Percentiles rank a stretch among this genome's conserved stretches.
Evolutionary conservation across 345 rosid species (phyloP).

Genomic region (Dipteronia sinensis): DNA sequence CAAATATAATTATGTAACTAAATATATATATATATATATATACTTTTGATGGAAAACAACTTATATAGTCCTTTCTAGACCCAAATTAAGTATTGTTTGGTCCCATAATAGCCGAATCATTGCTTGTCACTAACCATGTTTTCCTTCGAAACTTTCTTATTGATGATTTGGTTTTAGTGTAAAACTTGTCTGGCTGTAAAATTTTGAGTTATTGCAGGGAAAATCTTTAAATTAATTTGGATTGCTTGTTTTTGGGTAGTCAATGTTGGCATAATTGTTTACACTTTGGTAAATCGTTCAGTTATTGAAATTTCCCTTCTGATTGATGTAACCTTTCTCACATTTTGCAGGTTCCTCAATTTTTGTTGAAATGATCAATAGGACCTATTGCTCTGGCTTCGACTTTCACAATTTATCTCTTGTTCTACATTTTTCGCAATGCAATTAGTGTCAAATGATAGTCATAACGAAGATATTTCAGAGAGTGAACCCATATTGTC

Average conservation of each 20-base stretch:
- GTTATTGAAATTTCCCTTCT: background rate
- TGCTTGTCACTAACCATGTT: background rate
- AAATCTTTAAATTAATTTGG: background rate
- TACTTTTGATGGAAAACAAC: background rate
- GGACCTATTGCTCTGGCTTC: conserved; percentile 26
- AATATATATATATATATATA: background rate
- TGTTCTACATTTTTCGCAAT: conserved; percentile 47
- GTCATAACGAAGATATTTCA: conserved; percentile 49
- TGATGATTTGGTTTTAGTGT: background rate
- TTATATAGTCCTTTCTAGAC: background rate
- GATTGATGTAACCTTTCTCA: conserved; percentile 1
- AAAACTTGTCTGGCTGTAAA: background rate
- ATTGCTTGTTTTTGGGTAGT: background rate
- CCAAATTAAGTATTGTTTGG: background rate
- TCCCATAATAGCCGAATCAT: background rate
- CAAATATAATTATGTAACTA: background rate
- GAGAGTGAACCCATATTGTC: conserved; percentile 70
- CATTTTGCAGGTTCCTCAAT: conserved; percentile 30
- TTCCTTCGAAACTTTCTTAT: background rate
- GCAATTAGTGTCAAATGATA: conserved; percentile 84
- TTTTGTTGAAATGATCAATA: conserved; percentile 39
- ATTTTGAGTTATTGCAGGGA: background rate
- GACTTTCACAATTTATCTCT: conserved; percentile 28
- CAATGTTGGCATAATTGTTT: background rate
- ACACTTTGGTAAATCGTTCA: background rate